Evolutionary conservation across 495 filamentous ascomycete genomes (phyloP).

Genomic region (Lasiosphaeriaceae sp.): DNA sequence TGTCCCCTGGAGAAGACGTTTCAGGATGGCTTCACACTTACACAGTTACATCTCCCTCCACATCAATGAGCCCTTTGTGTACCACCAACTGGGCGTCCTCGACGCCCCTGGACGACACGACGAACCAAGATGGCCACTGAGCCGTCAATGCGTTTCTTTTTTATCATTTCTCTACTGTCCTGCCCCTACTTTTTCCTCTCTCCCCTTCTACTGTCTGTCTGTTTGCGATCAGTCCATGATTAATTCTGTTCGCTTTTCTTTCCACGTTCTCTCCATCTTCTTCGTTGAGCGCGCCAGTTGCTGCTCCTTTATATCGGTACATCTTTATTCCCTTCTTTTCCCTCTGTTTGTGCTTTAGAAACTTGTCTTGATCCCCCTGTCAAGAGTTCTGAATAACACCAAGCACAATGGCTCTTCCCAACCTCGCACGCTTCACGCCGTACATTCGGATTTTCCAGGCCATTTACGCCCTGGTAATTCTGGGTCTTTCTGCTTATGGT

Average conservation of each 20-base stretch:
- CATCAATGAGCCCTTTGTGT: background rate
- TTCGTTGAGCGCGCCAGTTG: slow-evolving; percentile 20
- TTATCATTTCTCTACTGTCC: background rate
- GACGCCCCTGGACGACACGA: background rate
- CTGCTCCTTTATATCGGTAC: slow-evolving; percentile 8
- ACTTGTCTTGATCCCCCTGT: background rate
- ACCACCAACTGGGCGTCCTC: background rate
- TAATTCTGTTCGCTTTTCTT: slow-evolving; percentile 10
- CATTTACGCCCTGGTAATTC: slow-evolving; percentile 60
- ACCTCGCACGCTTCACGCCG: slow-evolving; percentile 18
- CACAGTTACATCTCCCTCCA: slow-evolving; percentile 6
- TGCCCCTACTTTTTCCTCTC: slow-evolving; percentile 10
- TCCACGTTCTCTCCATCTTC: slow-evolving; percentile 15
- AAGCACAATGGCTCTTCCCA: slow-evolving; percentile 9
- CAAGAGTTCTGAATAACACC: background rate
- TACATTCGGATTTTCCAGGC: slow-evolving; percentile 48
- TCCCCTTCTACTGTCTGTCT: slow-evolving; percentile 17
- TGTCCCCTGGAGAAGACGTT: slow-evolving; percentile 15
- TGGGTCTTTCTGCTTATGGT: slow-evolving; percentile 72
- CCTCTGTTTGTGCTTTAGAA: background rate
- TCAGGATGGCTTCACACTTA: slow-evolving; percentile 25
- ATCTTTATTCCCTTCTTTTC: background rate
- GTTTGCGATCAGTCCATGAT: slow-evolving; percentile 14
- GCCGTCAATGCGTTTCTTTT: slow-evolving; percentile 15
- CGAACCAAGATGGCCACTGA: slow-evolving; percentile 15